Conservation (phyloP, 2,329 filamentous ascomycete genomes). For the Nemania bipapillata region DNA sequence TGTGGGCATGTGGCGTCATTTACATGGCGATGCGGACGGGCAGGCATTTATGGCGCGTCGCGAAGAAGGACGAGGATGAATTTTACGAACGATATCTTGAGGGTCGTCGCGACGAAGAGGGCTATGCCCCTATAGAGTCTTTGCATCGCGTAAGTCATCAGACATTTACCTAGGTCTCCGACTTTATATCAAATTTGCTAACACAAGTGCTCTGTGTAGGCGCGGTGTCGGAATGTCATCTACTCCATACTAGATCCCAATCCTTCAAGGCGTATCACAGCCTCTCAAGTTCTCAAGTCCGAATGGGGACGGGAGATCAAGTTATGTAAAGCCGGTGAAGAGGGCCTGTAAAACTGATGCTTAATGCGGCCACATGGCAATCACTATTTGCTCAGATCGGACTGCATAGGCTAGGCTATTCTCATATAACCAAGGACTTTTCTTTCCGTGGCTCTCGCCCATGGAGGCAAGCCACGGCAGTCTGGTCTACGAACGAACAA, state of each 20-base stretch:
- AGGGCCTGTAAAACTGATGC: conserved; percentile 74
- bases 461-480: not conserved
- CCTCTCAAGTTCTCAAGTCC: conserved; percentile 95
- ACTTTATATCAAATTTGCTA: conserved; percentile 25
- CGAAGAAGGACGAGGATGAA: conserved; percentile 95
- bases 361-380: conserved; percentile 24
- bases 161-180: not conserved
- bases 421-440: conserved; percentile 11
- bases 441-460: not conserved
- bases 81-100: conserved; percentile 96
- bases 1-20: conserved; percentile 98
- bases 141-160: conserved; percentile 81
- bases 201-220: conserved; percentile 64
- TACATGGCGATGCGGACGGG: conserved; percentile 99
- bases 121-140: conserved; percentile 95
- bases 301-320: conserved; percentile 99
- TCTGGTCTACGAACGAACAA: conserved; percentile 14
- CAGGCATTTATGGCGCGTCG: conserved; percentile 94
- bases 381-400: conserved; percentile 19
- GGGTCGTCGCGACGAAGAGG: conserved; percentile 91
- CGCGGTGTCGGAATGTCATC: conserved; percentile 96
- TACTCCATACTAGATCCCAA: conserved; percentile 98
- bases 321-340: conserved; percentile 94
- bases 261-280: conserved; percentile 88
- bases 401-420: conserved; percentile 1